Evolutionary conservation across 306 rosid species (phyloP).

Genomic region (Cucumis hystrix): DNA sequence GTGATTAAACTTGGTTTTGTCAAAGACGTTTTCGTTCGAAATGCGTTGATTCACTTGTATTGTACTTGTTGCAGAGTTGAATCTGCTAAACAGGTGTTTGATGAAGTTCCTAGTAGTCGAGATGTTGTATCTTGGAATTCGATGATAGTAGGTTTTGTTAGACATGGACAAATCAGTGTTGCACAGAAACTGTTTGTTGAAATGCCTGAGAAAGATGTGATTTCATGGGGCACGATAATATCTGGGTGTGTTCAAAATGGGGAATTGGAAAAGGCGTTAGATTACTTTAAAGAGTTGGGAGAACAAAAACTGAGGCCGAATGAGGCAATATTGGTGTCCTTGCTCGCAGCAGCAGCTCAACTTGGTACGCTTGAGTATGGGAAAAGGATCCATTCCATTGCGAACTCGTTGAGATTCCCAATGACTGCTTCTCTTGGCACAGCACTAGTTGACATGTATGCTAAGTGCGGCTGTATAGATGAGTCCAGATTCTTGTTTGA

Average conservation of each 20-base stretch:
- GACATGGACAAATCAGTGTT: constrained; percentile 27
- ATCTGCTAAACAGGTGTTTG: constrained; percentile 35
- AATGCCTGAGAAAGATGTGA: constrained; percentile 52
- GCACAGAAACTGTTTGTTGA: constrained; percentile 57
- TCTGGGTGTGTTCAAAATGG: constrained; percentile 72
- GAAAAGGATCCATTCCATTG: constrained; percentile 37
- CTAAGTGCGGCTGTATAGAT: constrained; percentile 73
- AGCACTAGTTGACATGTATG: constrained; percentile 68
- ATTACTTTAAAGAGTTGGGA: constrained; percentile 42
- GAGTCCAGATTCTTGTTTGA: constrained; percentile 36
- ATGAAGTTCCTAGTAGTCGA: constrained; percentile 23
- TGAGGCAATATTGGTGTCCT: constrained; percentile 49
- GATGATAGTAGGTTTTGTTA: constrained; percentile 32
- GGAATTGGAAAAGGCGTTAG: constrained; percentile 34
- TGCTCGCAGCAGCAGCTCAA: constrained; percentile 48
- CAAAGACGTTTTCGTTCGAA: constrained; percentile 36
- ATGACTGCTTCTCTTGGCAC: constrained; percentile 42
- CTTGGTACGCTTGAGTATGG: constrained; percentile 56
- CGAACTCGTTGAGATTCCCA: constrained; percentile 28
- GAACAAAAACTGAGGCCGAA: constrained; percentile 33
- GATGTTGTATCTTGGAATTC: constrained; percentile 79
- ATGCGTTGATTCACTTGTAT: constrained; percentile 51
- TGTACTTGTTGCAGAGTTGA: constrained; percentile 24
- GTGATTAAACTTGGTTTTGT: constrained; percentile 41
- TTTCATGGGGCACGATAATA: constrained; percentile 68